Evolutionary conservation across 177 flowering plant genomes (phyloP).

Genomic region (Vitis hybrid): DNA sequence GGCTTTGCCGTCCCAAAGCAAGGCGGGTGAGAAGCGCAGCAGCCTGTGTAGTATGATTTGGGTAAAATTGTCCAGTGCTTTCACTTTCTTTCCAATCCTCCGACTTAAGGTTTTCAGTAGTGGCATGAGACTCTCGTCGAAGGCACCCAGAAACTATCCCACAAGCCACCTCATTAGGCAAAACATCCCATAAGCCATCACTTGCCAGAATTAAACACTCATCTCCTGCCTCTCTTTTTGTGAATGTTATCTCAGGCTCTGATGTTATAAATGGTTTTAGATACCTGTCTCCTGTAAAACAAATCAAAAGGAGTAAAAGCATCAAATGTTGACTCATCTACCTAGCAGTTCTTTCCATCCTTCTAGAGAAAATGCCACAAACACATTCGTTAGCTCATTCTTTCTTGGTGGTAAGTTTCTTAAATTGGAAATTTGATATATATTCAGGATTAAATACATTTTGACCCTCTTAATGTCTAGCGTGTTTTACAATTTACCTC

Average conservation of each 20-base stretch:
- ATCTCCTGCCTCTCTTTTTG: slow-evolving; percentile 43
- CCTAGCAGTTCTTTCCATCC: too few relatives aligned
- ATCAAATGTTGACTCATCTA: not conserved
- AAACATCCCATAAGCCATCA: slow-evolving; percentile 76
- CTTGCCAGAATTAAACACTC: slow-evolving; percentile 69
- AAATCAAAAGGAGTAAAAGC: slow-evolving; percentile 2
- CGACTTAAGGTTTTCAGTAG: slow-evolving; percentile 4
- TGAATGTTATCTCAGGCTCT: slow-evolving; percentile 58
- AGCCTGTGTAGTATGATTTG: slow-evolving; percentile 38
- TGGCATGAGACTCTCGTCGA: slow-evolving; percentile 16
- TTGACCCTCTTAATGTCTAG: too few relatives aligned
- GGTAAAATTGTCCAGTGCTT: slow-evolving; percentile 13
- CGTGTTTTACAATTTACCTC: too few relatives aligned
- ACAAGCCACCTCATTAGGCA: slow-evolving; percentile 52
- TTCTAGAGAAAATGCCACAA: too few relatives aligned
- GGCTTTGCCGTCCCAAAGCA: slow-evolving; percentile 53
- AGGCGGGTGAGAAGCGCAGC: slow-evolving; percentile 64
- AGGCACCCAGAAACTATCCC: slow-evolving; percentile 45
- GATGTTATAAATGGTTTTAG: slow-evolving; percentile 53
- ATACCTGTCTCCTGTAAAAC: slow-evolving; percentile 48
- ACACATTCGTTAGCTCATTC: too few relatives aligned
- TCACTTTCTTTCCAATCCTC: slow-evolving; percentile 13
- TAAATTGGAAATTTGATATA: too few relatives aligned
- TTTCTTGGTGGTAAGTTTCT: too few relatives aligned
- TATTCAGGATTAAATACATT: too few relatives aligned